phyloP scores from a whole-genome alignment of 306 rosid species.

The Corylus avellana region DNA sequence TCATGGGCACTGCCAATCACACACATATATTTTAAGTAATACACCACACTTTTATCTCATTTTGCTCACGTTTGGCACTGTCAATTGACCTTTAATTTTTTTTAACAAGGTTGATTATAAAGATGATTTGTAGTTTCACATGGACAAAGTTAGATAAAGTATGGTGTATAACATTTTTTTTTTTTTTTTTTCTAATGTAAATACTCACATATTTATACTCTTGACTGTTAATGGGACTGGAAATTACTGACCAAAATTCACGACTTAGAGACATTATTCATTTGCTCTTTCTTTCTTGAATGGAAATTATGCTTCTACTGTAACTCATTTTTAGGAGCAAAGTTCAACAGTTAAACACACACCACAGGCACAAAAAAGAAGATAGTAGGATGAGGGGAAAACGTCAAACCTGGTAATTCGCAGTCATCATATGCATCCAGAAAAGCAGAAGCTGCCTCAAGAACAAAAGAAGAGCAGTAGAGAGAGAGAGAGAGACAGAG shows the following conservation, averaged over 20 bases:
- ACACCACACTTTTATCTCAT: too few species aligned
- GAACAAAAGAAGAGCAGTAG: not conserved
- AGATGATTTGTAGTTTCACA: too few species aligned
- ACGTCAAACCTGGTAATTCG: conserved; percentile 1
- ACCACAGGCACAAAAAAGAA: not conserved
- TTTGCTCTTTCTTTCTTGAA: not conserved
- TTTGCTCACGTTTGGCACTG: too few species aligned
- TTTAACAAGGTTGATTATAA: too few species aligned
- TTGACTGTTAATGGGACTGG: not conserved
- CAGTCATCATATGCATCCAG: not conserved
- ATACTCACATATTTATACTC: too few species aligned
- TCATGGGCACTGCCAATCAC: too few species aligned
- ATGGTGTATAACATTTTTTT: too few species aligned
- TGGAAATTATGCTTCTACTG: too few species aligned
- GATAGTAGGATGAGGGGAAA: not conserved
- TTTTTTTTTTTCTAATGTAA: too few species aligned
- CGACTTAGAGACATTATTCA: not conserved
- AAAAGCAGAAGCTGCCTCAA: not conserved
- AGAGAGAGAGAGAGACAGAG: not conserved
- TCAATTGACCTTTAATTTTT: too few species aligned
- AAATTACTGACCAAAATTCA: not conserved
- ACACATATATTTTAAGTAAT: too few species aligned
- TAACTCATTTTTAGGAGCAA: not conserved
- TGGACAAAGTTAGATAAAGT: too few species aligned
- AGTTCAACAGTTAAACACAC: not conserved